Base-by-base conservation (phyloP, 139 green algal genomes). In the Micractinium conductrix region DNA sequence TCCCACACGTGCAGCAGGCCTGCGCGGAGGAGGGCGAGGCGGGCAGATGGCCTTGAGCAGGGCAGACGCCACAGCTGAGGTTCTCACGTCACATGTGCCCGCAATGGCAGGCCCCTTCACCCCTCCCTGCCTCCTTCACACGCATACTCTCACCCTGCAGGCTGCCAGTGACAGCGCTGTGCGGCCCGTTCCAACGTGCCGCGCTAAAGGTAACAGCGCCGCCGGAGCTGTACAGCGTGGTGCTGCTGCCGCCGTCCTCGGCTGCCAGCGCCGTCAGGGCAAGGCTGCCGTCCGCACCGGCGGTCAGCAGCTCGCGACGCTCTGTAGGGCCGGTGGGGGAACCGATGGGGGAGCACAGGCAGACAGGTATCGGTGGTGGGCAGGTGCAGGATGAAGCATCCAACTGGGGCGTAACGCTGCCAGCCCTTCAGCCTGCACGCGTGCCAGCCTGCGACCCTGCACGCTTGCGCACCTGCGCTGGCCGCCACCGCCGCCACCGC, bases 1-100 rank as follows among this genome's bases (percentile, higher is more conserved):
- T 85, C 80, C 80, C 80, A 85, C 50, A 73, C 48, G 14, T 85
- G 80, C 48, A 85, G 53, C 80, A 85, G 42, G 50, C 80, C 80
- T 80, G 80, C 30, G 65, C 2, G n/a, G n/a, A 9, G 9, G 7
- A 62, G 62, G 60, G 42, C 60, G 30, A 33, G 24, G 60, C 60
- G 21, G 14, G 60, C 60, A 7, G 60, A 12, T 12, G 24, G 60
- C 16, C 16, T 7, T n/a, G 60, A 58, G 48, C 10, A 58, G 48
- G 48, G 48, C 48, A 58, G 48, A 58, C 12, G 48, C 48, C 10
- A 58, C 48, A 16, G 48, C 48, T 24, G n/a, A n/a, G n/a, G n/a
- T n/a, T n/a, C n/a, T n/a, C n/a, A n/a, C n/a, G n/a, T n/a, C n/a
- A n/a, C n/a, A n/a, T n/a, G n/a, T n/a, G n/a, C n/a, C n/a, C n/a